Conservation (phyloP, 2,329 filamentous ascomycete genomes). For the Pseudogymnoascus sp. region DNA sequence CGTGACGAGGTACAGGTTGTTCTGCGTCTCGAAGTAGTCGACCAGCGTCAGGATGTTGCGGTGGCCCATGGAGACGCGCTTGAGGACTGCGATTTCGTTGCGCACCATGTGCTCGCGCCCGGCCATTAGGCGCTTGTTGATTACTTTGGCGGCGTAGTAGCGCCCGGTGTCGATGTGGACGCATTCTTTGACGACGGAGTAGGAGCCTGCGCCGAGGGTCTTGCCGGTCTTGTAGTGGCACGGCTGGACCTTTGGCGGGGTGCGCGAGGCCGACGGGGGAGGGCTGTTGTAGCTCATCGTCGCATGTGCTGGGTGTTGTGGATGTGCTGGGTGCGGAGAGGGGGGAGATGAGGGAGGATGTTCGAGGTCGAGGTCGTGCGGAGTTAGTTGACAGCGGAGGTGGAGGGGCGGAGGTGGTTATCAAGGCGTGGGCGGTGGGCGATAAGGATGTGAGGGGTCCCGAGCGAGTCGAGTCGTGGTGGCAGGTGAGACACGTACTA, state of each 20-base stretch:
- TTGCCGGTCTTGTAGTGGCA: conserved; percentile 99
- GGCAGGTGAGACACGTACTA: not conserved
- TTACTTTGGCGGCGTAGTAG: conserved; percentile 98
- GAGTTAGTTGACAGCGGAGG: not conserved
- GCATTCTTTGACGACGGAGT: conserved; percentile 98
- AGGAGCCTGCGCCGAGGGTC: conserved; percentile 90
- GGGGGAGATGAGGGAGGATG: not conserved
- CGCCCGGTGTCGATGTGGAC: conserved; percentile 96
- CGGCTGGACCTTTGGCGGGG: conserved; percentile 67
- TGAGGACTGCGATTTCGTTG: conserved; percentile 96
- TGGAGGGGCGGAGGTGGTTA: not conserved
- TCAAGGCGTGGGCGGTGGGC: not conserved
- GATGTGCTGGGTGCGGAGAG: not conserved
- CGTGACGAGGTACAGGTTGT: conserved; percentile 96
- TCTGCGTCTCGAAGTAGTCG: conserved; percentile 99
- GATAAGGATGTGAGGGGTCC: not conserved
- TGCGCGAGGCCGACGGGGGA: not conserved
- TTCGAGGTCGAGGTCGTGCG: not conserved
- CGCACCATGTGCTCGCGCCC: conserved; percentile 98
- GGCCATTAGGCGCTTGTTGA: conserved; percentile 97
- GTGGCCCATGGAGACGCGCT: conserved; percentile 97
- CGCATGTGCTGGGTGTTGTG: not conserved
- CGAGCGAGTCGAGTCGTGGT: not conserved
- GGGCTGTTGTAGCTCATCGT: not conserved
- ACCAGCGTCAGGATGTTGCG: conserved; percentile 96